phyloP scores from a whole-genome alignment of 1,284 basidiomycete genomes.

The Ustilago curta region DNA sequence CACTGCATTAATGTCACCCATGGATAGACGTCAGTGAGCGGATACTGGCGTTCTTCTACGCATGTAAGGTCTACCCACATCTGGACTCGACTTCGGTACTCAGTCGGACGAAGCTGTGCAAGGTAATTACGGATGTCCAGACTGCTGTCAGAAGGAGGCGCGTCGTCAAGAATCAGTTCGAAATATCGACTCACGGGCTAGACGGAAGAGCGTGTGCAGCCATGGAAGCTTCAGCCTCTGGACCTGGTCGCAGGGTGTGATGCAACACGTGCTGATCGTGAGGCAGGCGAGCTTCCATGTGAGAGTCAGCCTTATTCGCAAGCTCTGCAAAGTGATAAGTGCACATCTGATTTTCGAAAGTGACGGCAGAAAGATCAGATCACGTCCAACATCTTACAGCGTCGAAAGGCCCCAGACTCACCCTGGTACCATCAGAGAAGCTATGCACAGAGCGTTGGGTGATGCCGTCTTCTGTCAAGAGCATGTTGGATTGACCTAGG shows the following conservation, averaged over 20 bases:
- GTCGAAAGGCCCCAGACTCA: neutral
- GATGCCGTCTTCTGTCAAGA: constrained; percentile 13
- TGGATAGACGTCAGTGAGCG: neutral
- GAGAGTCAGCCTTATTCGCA: neutral
- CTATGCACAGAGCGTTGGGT: constrained; percentile 13
- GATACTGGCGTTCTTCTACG: neutral
- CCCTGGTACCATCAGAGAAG: constrained; percentile 27
- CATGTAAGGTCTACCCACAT: constrained; percentile 6
- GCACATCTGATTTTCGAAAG: constrained; percentile 19
- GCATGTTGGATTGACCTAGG: constrained; percentile 31
- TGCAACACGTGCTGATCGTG: constrained; percentile 1
- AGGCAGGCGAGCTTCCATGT: neutral
- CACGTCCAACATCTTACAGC: neutral
- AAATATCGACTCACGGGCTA: constrained; percentile 15
- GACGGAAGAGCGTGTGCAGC: constrained; percentile 6
- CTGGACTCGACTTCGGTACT: constrained; percentile 8
- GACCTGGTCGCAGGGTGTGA: constrained; percentile 13
- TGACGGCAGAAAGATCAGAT: neutral
- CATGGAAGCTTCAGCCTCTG: neutral
- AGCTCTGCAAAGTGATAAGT: constrained; percentile 6
- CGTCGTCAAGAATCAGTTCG: neutral
- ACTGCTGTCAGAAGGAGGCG: neutral
- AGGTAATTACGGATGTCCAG: neutral
- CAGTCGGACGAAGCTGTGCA: constrained; percentile 22
- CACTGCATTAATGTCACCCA: neutral